Percentiles rank a stretch among this genome's conserved stretches.
These are phyloP conservation scores for Blastobotrys serpentis DNA, from an alignment of 1,139 yeast species.

Conservation along the genomic window DNA sequence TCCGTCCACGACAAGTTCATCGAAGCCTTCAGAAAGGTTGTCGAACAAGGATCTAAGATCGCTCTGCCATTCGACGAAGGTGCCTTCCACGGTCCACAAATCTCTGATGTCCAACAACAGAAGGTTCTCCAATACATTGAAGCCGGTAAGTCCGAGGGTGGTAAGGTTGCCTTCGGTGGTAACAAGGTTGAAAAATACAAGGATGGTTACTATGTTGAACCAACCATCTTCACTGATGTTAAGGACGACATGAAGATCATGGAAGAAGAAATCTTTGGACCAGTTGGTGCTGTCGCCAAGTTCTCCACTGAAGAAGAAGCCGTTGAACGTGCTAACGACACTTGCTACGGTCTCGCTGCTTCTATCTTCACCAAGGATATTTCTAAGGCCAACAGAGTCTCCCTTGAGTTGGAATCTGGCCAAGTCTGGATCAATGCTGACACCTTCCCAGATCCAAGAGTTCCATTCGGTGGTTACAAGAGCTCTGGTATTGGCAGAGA, in stretches of 20 bases:
- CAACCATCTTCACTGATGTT: conserved; percentile 69
- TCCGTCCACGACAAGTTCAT: conserved; percentile 66
- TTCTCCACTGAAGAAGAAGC: conserved; percentile 72
- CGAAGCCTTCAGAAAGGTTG: conserved; percentile 53
- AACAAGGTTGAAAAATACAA: conserved; percentile 78
- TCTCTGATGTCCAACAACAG: conserved; percentile 69
- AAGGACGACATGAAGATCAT: conserved; percentile 60
- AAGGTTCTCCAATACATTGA: conserved; percentile 73
- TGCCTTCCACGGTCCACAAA: conserved; percentile 84
- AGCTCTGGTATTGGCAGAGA: conserved; percentile 91
- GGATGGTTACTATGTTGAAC: conserved; percentile 62
- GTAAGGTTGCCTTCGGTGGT: conserved; percentile 75
- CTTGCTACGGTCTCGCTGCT: conserved; percentile 79
- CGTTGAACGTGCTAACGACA: conserved; percentile 64
- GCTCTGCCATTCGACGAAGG: conserved; percentile 75
- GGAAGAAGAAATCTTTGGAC: conserved; percentile 79
- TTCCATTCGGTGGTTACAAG: conserved; percentile 82
- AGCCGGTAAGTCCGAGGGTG: conserved; percentile 73
- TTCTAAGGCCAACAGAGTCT: conserved; percentile 55
- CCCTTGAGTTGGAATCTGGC: conserved; percentile 68
- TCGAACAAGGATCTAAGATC: conserved; percentile 56
- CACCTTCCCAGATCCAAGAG: conserved; percentile 77
- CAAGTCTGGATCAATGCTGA: conserved; percentile 80
- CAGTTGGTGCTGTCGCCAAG: conserved; percentile 72
- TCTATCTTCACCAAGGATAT: conserved; percentile 70